A percentile compares a stretch with the other conserved stretches of the same genome.
phyloP scores from a whole-genome alignment of 2,329 filamentous ascomycete genomes.

The Penicillium aurantiogriseum region DNA sequence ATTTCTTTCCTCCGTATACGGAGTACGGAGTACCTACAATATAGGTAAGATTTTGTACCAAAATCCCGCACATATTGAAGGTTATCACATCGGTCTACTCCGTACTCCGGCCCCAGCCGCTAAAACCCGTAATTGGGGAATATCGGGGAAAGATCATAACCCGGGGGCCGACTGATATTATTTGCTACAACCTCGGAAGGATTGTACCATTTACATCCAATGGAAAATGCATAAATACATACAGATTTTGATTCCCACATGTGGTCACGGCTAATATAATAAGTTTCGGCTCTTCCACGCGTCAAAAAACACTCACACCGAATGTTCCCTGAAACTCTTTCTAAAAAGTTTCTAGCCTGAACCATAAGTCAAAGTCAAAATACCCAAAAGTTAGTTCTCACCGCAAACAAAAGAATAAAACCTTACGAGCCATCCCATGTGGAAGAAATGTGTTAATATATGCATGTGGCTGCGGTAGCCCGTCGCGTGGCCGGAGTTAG shows the following conservation, averaged over 20 bases:
- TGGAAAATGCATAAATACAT: background rate
- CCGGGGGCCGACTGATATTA: background rate
- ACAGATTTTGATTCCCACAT: background rate
- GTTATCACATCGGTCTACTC: slow-evolving; percentile 1
- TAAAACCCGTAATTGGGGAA: background rate
- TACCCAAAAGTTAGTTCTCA: background rate
- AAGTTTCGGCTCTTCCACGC: background rate
- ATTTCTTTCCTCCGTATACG: background rate
- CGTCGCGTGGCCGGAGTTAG: slow-evolving; percentile 23
- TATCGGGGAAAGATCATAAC: slow-evolving; percentile 1
- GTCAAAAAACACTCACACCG: background rate
- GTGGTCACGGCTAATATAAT: background rate
- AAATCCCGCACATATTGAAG: background rate
- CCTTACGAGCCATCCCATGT: slow-evolving; percentile 23
- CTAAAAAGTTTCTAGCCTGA: background rate
- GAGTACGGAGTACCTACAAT: no score
- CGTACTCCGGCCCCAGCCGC: background rate
- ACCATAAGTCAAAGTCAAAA: slow-evolving; percentile 3
- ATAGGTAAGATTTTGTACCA: background rate
- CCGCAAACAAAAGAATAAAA: slow-evolving; percentile 3
- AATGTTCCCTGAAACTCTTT: background rate
- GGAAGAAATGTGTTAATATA: slow-evolving; percentile 8
- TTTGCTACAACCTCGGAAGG: background rate
- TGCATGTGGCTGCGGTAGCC: slow-evolving; percentile 19
- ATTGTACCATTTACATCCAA: slow-evolving; percentile 4